Base-by-base conservation (phyloP, 768 basidiomycete species). In the Lepiota brunneoincarnata region DNA sequence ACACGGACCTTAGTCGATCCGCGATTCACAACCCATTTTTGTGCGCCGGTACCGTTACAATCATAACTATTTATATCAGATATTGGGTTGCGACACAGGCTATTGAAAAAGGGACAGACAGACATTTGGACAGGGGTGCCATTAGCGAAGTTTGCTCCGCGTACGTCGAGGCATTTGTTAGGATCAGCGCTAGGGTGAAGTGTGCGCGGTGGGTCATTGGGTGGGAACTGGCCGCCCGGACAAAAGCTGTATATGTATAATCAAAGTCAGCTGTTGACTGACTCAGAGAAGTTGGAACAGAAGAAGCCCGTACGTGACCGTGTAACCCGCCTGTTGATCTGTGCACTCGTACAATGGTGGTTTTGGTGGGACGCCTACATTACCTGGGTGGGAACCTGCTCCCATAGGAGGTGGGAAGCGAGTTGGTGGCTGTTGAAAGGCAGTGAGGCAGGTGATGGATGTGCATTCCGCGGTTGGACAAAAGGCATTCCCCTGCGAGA, bases 41-140 rank as follows among this genome's bases (percentile, higher is more conserved):
- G 65, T 1, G 65, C 65, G 18, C 51, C 24, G 0, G 64, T 60
- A 10, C 52, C 60, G 41, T 68, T 68, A 44, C 64, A 68, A 39
- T 68, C 64, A 21, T 59, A 64, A 14, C 61, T 64, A 47, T 12
- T 23, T 10, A 38, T 9, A 7, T n/a, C n/a, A n/a, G n/a, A n/a
- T n/a, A n/a, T n/a, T n/a, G n/a, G n/a, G n/a, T n/a, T n/a, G n/a
- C n/a, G n/a, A n/a, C n/a, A n/a, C n/a, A n/a, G n/a, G n/a, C n/a
- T n/a, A n/a, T n/a, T n/a, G n/a, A n/a, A n/a, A n/a, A n/a, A n/a
- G n/a, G n/a, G n/a, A n/a, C n/a, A n/a, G n/a, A n/a, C n/a, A n/a
- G n/a, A 71, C 67, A 73, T 65, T 38, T 73, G 68, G 7, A 73
- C 69, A 12, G 69, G 65, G 0, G 72, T 68, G 7, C 69, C 69